phyloP scores from a whole-genome alignment of 495 filamentous ascomycete species.

The Umbilicaria muhlenbergii region DNA sequence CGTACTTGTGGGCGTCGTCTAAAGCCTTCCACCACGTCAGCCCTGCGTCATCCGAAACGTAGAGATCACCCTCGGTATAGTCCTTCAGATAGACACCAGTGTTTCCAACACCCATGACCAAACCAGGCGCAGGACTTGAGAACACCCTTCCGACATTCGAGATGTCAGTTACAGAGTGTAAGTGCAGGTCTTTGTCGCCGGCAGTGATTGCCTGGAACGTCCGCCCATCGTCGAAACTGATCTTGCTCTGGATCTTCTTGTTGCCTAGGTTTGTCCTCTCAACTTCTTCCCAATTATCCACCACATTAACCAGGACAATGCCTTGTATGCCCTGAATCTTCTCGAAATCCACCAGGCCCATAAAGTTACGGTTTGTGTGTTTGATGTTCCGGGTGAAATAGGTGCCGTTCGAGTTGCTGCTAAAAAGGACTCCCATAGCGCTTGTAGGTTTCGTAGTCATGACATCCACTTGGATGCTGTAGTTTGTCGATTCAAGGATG shows the following conservation, averaged over 20 bases:
- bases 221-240: constrained; percentile 89
- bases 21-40: constrained; percentile 61
- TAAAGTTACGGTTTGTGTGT: constrained; percentile 65
- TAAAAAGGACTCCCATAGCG: constrained; percentile 75
- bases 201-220: constrained; percentile 53
- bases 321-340: constrained; percentile 81
- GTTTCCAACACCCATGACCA: constrained; percentile 89
- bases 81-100: constrained; percentile 53
- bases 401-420: constrained; percentile 90
- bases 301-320: constrained; percentile 76
- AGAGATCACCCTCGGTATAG: constrained; percentile 58
- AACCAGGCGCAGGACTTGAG: constrained; percentile 80
- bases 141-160: constrained; percentile 72
- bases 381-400: constrained; percentile 85
- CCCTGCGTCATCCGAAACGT: constrained; percentile 82
- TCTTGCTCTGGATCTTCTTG: constrained; percentile 58
- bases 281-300: constrained; percentile 72
- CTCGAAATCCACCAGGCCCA: constrained; percentile 79
- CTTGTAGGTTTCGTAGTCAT: constrained; percentile 44
- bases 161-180: constrained; percentile 79
- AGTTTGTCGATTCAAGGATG: constrained; percentile 83
- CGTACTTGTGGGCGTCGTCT: constrained; percentile 80
- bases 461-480: constrained; percentile 94
- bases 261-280: constrained; percentile 29
- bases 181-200: constrained; percentile 47